These are phyloP conservation scores for Pythium dissimile DNA, from an alignment of 352 stramenopile species.

Conservation along the genomic window DNA sequence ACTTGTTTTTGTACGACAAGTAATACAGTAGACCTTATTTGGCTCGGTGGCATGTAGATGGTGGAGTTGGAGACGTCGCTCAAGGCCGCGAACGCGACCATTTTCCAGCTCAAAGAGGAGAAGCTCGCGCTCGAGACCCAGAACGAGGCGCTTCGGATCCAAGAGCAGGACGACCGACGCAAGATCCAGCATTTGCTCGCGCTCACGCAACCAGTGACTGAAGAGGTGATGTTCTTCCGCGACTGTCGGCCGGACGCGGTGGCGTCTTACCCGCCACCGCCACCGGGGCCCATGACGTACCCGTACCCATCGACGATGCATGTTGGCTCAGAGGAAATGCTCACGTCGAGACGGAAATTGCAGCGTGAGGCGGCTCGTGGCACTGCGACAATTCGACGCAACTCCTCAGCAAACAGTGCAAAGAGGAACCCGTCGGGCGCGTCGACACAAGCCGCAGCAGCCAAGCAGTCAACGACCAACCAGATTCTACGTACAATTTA, in stretches of 20 bases:
- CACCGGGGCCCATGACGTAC: constrained; percentile 33
- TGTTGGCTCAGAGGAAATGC: constrained; percentile 55
- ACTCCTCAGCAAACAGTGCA: neutral
- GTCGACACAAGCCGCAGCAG: no score
- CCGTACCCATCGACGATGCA: constrained; percentile 74
- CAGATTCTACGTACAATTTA: constrained; percentile 73
- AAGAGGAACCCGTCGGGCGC: neutral
- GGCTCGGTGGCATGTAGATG: no score
- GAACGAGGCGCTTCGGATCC: constrained; percentile 65
- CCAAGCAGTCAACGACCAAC: neutral
- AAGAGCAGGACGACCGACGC: constrained; percentile 66
- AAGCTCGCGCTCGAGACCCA: constrained; percentile 59
- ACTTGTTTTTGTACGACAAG: neutral
- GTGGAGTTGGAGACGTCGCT: constrained; percentile 54
- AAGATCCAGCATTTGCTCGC: constrained; percentile 83
- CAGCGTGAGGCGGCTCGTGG: no score
- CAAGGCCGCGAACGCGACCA: constrained; percentile 41
- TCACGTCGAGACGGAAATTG: neutral
- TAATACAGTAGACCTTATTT: neutral
- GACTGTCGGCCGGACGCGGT: constrained; percentile 62
- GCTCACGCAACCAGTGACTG: constrained; percentile 76
- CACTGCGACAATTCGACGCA: no score
- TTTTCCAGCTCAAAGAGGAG: constrained; percentile 66
- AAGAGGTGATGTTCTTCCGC: constrained; percentile 78
- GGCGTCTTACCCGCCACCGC: constrained; percentile 42